Base-by-base conservation (phyloP, 768 basidiomycete genomes). In the Butyriboletus loyo region DNA sequence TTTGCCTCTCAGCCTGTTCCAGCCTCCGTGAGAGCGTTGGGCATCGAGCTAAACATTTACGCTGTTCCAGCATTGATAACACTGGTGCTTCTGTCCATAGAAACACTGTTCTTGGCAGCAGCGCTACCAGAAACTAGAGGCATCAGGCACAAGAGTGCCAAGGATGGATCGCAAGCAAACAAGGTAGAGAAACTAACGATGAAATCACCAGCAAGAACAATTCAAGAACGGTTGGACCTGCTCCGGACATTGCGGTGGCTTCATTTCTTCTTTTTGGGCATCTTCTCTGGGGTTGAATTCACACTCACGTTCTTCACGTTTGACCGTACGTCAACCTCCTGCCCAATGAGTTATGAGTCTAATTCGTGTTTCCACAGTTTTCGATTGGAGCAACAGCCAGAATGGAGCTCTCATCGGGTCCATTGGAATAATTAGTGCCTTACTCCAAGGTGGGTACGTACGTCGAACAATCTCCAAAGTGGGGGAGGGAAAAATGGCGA, bases 251-350 rank as follows among this genome's bases (percentile, higher is more conserved):
- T 95, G 39, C 84, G 86, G 35, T 70, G 73, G 39, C 67, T 90
- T 15, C 95, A 98, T 67, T 87, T 93, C 66, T 69, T 85, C 41
- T 99, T 98, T 75, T 74, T 98, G 54, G 81, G 86, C 47, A 67
- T 96, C 45, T 98, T 99, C 71, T 95, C 95, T 2, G 96, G 95
- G 13, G 83, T 97, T 45, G 96, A 99, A 67, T 98, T 98, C 70
- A 99, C 96, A 0, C 76, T 99, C 21, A 96, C 93, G 0, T 98
- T 98, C 77, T 75, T 98, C 42, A 97, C 89, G 2, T 94, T 92
- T 62, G 90, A 92, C 66, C 70, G 92, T 88, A 72, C 68, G 86
- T 77, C 43, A 24, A 57, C 17, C 10, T 55, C 51, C 11, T 53
- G 7, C 48, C 15, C 45, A 24, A 37, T 40, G 28, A 17, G 14